Evolutionary conservation across 2,329 filamentous ascomycete species (phyloP).

Genomic region (Blastomyces emzantsi): DNA sequence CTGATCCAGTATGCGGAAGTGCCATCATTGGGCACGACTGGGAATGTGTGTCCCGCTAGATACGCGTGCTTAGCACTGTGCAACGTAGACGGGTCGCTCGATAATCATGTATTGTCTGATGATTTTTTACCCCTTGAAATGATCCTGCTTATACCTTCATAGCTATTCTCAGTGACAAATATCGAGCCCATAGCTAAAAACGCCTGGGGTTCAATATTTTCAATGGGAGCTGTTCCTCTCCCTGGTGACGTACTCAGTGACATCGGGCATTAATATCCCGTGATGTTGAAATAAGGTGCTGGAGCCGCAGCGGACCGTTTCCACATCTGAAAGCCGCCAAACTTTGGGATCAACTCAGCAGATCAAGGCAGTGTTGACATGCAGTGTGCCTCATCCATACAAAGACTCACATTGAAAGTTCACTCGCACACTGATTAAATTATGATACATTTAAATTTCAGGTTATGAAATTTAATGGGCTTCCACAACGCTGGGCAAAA

Average conservation of each 20-base stretch:
- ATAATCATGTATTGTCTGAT: no score
- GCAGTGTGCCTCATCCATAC: background rate
- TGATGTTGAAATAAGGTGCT: slow-evolving; percentile 1
- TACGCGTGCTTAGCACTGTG: background rate
- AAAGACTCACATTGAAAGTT: no score
- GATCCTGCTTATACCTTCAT: background rate
- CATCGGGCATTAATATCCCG: no score
- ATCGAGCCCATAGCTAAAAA: background rate
- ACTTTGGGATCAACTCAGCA: background rate
- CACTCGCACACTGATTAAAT: no score
- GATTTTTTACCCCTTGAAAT: background rate
- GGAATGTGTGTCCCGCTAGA: background rate
- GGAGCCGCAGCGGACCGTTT: background rate
- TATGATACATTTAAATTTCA: no score
- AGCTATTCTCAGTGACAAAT: background rate
- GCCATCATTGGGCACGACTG: background rate
- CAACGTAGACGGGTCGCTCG: background rate
- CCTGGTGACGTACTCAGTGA: background rate
- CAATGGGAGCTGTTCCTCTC: background rate
- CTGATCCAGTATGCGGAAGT: no score
- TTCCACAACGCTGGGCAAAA: no score
- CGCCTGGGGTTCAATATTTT: background rate
- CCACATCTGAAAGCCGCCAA: background rate
- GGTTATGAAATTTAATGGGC: no score
- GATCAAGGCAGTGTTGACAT: background rate